Evolutionary conservation across 768 basidiomycete genomes (phyloP), one percentile per base, ranked within the genome.

Genomic region (Omphalotus guepiniiformis): DNA sequence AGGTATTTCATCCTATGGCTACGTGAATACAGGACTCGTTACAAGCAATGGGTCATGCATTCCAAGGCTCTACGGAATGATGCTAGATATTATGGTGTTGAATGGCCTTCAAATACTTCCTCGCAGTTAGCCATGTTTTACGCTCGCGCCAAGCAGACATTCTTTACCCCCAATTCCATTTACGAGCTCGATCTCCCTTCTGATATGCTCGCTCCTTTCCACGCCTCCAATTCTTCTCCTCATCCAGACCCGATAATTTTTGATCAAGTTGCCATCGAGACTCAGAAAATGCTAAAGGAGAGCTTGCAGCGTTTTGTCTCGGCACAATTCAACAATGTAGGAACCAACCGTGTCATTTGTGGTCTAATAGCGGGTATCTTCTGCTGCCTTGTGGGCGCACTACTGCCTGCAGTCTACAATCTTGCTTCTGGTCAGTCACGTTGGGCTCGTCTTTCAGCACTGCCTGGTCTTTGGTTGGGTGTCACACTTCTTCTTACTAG

Each of bases 1-100:
- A 47, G 83, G 16, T 90, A 90, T 57, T 90, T 90, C 58, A 75
- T 78, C n/a, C 78, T 90, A 41, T 90, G 87, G 87, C 70, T 89
- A 25, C 79, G 78, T 51, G 88, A 89, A 54, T 90, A 90, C 55
- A 81, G 76, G 9, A 54, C 60, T 1, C 71, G 72, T 23, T 76
- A 78, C 55, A 60, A 64, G 2, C 60, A 58, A 0, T 77, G 76
- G 76, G 38, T n/a, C 7, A 22, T 19, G n/a, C 5, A 21, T 7
- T 35, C 40, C 8, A 49, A 41, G 22, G 16, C 23, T 26, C 57
- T 54, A 0, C 61, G 58, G 49, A 26, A 64, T 52, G 57, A 57
- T 19, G 58, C 53, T 4, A 52, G 62, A 3, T 63, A 68, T 23
- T 63, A 60, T 48, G 63, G 63, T 8, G 55, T 63, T 9, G 60